Evolutionary conservation across 345 rosid species (phyloP).

Genomic region (Theobroma cacao): DNA sequence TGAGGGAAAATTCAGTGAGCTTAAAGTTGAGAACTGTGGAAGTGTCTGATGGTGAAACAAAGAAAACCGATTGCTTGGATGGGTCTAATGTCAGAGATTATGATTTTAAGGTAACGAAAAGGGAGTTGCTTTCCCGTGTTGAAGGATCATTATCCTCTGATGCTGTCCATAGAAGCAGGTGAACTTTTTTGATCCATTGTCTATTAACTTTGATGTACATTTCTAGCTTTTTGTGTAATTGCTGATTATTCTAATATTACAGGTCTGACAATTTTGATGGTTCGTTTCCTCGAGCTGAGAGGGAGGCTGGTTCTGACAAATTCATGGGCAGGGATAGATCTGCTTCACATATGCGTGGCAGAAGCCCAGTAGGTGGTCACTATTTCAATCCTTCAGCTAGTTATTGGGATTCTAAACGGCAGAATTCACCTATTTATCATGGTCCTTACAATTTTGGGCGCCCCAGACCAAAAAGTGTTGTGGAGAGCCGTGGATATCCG

Average conservation of each 20-base stretch:
- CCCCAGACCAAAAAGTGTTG: slow-evolving; percentile 28
- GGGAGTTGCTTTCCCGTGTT: slow-evolving; percentile 26
- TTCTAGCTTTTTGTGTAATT: background rate
- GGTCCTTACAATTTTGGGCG: slow-evolving; percentile 28
- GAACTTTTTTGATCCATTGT: slow-evolving; percentile 8
- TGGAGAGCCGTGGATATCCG: slow-evolving; percentile 27
- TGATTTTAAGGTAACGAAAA: slow-evolving; percentile 22
- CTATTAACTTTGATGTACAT: background rate
- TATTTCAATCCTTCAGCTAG: slow-evolving; percentile 20
- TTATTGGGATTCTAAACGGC: slow-evolving; percentile 33
- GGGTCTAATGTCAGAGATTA: slow-evolving; percentile 22
- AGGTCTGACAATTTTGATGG: slow-evolving; percentile 39
- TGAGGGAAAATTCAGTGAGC: slow-evolving; percentile 18
- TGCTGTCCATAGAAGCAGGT: slow-evolving; percentile 38
- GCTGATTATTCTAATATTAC: slow-evolving; percentile 22
- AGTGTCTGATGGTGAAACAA: slow-evolving; percentile 30
- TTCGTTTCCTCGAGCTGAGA: slow-evolving; percentile 20
- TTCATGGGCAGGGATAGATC: slow-evolving; percentile 38
- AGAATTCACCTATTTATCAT: slow-evolving; percentile 28
- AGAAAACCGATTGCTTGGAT: slow-evolving; percentile 31
- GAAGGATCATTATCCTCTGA: slow-evolving; percentile 23
- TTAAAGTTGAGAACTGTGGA: slow-evolving; percentile 17
- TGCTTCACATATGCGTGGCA: slow-evolving; percentile 24
- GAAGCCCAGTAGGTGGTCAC: slow-evolving; percentile 35
- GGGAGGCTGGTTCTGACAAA: slow-evolving; percentile 28